Conservation (phyloP, 1,284 basidiomycete genomes). For the Taiwanofungus camphoratus region DNA sequence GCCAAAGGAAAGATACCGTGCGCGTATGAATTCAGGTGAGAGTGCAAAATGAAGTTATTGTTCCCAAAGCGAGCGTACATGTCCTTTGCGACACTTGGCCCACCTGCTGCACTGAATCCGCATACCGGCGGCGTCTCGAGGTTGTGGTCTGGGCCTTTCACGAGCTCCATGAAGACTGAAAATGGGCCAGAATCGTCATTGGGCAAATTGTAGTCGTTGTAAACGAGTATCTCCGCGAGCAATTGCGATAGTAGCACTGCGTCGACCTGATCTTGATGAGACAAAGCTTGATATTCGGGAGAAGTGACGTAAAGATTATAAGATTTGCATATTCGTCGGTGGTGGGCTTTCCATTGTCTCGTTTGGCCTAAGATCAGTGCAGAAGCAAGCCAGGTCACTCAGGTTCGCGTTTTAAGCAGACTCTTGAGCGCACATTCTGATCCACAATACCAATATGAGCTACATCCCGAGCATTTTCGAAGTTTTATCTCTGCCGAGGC, state of each 20-base stretch:
- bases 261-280: constrained; percentile 50
- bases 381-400: background rate
- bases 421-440: constrained; percentile 41
- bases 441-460: constrained; percentile 67
- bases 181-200: constrained; percentile 15
- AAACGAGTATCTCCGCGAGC: constrained; percentile 35
- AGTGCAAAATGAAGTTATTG: constrained; percentile 73
- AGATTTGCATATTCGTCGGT: constrained; percentile 59
- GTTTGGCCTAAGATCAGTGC: constrained; percentile 59
- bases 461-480: constrained; percentile 54
- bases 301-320: constrained; percentile 43
- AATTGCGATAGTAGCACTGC: constrained; percentile 59
- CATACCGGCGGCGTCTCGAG: no score
- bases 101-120: background rate
- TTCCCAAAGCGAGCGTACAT: constrained; percentile 62
- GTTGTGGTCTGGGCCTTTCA: constrained; percentile 37
- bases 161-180: constrained; percentile 41
- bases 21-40: constrained; percentile 57
- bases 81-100: constrained; percentile 15
- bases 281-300: constrained; percentile 39
- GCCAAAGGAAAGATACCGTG: constrained; percentile 70
- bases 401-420: constrained; percentile 1
- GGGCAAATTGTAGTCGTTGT: constrained; percentile 1
- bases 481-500: constrained; percentile 28
- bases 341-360: constrained; percentile 57